phyloP scores from a whole-genome alignment of 1,284 basidiomycete species.

The Abortiporus biennis region DNA sequence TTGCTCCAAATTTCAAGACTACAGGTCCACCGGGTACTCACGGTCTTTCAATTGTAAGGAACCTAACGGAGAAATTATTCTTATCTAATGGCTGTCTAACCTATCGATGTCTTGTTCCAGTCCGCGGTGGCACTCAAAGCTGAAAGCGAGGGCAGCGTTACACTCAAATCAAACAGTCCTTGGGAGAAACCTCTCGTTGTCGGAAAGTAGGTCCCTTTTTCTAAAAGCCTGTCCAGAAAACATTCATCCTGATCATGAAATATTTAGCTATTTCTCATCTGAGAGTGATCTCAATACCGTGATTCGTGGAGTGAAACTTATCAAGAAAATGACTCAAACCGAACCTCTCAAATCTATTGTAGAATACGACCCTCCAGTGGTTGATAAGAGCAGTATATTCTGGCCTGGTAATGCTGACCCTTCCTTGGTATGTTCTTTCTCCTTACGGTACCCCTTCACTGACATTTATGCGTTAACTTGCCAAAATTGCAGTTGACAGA shows the following conservation, averaged over 20 bases:
- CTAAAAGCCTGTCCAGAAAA: no score
- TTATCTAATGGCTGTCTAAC: no score
- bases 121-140: no score
- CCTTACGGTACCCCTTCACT: neutral
- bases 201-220: conserved; percentile 30
- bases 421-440: conserved; percentile 13
- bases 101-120: no score
- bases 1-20: conserved; percentile 18
- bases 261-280: conserved; percentile 16
- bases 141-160: conserved; percentile 28
- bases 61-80: no score
- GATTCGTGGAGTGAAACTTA: conserved; percentile 21
- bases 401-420: conserved; percentile 23
- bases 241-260: no score
- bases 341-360: conserved; percentile 24
- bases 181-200: conserved; percentile 36
- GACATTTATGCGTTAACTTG: no score
- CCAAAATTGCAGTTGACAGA: conserved; percentile 5
- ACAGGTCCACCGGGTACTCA: conserved; percentile 15
- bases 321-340: conserved; percentile 19
- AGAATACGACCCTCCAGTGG: conserved; percentile 14
- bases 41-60: conserved; percentile 23
- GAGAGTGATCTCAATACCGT: conserved; percentile 21
- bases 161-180: conserved; percentile 26
- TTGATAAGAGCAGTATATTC: conserved; percentile 16